Percentiles rank a stretch among this genome's conserved stretches.
These are phyloP conservation scores for Aquilaria agallochum DNA, from an alignment of 441 rosid genomes.

Conservation along the genomic window DNA sequence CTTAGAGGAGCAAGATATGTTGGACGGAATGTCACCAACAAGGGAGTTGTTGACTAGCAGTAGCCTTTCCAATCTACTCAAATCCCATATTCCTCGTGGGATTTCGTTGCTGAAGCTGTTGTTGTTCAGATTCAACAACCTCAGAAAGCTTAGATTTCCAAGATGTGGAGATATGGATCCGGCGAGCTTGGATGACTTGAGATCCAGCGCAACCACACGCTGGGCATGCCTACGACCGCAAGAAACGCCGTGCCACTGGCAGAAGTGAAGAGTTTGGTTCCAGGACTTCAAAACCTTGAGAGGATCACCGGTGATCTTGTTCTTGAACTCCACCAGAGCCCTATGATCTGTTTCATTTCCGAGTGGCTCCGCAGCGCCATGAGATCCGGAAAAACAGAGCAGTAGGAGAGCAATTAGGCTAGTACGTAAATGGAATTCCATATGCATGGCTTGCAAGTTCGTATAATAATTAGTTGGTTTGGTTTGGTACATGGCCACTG, in stretches of 20 bases:
- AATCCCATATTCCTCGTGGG: slow-evolving; percentile 2
- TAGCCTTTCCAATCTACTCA: slow-evolving; percentile 11
- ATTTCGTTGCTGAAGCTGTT: slow-evolving; percentile 5
- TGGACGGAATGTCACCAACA: slow-evolving; percentile 9
- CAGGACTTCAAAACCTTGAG: slow-evolving; percentile 5
- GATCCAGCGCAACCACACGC: slow-evolving; percentile 5
- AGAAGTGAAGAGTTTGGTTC: slow-evolving; percentile 4
- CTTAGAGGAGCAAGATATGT: slow-evolving; percentile 5
- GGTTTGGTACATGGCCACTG: too few relatives aligned
- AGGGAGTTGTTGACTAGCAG: slow-evolving; percentile 6
- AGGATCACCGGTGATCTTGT: too few relatives aligned
- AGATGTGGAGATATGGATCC: slow-evolving; percentile 15
- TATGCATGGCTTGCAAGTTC: too few relatives aligned
- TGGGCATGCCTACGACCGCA: slow-evolving; percentile 8
- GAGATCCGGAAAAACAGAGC: too few relatives aligned
- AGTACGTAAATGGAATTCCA: too few relatives aligned
- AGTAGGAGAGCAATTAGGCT: too few relatives aligned
- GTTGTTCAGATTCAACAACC: slow-evolving; percentile 13
- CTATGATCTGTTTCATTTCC: too few relatives aligned
- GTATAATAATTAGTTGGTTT: too few relatives aligned
- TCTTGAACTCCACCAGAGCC: too few relatives aligned
- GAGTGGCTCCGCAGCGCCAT: too few relatives aligned
- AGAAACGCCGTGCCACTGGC: slow-evolving; percentile 12
- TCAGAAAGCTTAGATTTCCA: slow-evolving; percentile 15
- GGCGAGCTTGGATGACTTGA: slow-evolving; percentile 5